phyloP scores from a whole-genome alignment of 108 stramenopile species.

The Nitzschia sp. region DNA sequence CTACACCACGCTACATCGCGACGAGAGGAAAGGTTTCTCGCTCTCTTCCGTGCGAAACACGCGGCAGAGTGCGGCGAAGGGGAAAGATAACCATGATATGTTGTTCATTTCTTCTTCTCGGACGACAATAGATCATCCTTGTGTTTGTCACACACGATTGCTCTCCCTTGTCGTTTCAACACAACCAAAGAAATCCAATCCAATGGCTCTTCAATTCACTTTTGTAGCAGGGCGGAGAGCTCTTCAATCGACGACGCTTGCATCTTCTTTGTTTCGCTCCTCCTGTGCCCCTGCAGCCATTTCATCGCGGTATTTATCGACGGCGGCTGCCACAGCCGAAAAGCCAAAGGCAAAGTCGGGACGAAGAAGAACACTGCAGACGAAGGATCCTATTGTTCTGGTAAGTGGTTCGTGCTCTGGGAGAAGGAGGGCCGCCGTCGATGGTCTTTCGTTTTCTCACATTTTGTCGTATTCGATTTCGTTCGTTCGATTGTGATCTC shows the following conservation, averaged over 20 bases:
- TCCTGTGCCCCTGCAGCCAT: not conserved
- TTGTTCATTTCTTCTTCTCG: too few relatives aligned
- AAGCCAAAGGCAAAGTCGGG: not conserved
- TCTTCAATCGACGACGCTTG: not conserved
- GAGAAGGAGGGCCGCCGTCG: conserved; percentile 29
- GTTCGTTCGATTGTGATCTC: not conserved
- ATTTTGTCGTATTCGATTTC: conserved; percentile 19
- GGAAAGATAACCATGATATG: too few relatives aligned
- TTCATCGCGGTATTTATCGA: conserved; percentile 13
- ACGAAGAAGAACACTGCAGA: conserved; percentile 35
- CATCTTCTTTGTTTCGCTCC: not conserved
- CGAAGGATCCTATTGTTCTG: conserved; percentile 58
- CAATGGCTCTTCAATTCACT: not conserved
- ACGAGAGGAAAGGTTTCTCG: too few relatives aligned
- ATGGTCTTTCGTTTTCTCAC: conserved; percentile 53
- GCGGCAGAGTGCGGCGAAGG: too few relatives aligned
- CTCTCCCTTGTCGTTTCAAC: not conserved
- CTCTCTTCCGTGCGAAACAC: too few relatives aligned
- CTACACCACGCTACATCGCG: too few relatives aligned
- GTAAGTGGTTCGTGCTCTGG: conserved; percentile 21
- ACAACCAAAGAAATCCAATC: not conserved
- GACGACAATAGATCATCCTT: too few relatives aligned
- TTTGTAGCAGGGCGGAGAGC: not conserved
- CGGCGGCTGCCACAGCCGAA: conserved; percentile 16
- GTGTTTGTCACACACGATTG: not conserved